These are phyloP conservation scores for Blastobotrys apis DNA, from an alignment of 1,139 yeast genomes.

Conservation along the genomic window DNA sequence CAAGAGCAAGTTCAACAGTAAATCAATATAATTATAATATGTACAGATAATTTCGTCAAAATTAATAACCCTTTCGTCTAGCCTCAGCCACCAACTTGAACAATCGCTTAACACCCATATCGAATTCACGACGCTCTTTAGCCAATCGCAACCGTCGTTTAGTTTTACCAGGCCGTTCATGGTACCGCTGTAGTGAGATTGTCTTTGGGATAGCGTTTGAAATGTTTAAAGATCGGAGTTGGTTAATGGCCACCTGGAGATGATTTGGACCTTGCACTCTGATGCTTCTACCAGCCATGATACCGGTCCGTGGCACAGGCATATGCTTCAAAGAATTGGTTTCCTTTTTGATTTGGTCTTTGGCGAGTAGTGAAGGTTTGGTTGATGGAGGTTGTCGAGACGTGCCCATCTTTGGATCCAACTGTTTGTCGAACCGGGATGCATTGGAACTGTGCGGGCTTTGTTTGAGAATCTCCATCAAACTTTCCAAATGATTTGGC, in stretches of 20 bases:
- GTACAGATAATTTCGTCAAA: background rate
- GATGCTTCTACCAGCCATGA: conserved; percentile 34
- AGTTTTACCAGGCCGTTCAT: conserved; percentile 37
- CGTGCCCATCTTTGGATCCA: background rate
- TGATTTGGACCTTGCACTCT: conserved; percentile 25
- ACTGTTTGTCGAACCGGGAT: conserved; percentile 2
- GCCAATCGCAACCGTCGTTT: conserved; percentile 31
- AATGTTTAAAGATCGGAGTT: conserved; percentile 29
- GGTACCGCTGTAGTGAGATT: conserved; percentile 30
- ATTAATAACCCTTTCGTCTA: conserved; percentile 35
- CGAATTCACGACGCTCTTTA: conserved; percentile 34
- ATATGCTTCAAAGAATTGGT: conserved; percentile 4
- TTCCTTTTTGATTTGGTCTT: background rate
- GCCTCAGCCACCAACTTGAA: conserved; percentile 38
- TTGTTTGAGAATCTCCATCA: background rate
- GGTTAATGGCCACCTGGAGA: conserved; percentile 29
- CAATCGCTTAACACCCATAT: conserved; percentile 34
- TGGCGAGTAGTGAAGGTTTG: background rate
- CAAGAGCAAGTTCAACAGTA: background rate
- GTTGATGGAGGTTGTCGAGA: background rate
- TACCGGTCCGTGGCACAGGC: conserved; percentile 33
- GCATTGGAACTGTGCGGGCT: background rate
- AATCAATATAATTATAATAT: background rate
- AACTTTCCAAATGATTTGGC: background rate
- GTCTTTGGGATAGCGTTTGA: conserved; percentile 30